Evolutionary conservation across 495 filamentous ascomycete genomes (phyloP), one percentile per base, ranked within the genome.

Genomic region (Bathelium albidoporum): DNA sequence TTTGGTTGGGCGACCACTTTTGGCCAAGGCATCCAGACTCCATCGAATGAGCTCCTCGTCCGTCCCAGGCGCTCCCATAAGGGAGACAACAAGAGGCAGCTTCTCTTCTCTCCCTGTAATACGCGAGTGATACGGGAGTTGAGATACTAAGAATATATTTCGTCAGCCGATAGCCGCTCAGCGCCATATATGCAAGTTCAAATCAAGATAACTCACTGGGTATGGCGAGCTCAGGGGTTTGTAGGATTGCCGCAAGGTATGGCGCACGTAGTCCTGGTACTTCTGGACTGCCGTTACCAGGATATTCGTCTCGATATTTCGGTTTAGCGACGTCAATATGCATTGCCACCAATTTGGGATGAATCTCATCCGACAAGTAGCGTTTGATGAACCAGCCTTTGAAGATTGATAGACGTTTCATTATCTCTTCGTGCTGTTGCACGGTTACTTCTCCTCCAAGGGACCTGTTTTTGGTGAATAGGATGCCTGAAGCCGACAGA

Each of bases 81-180:
- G 26, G n/a, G 26, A 28, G 26, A 59, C 14, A 22, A 32, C 32
- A 3, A 59, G 16, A 5, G 55, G 55, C 16, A 59, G 55, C 55
- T 59, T 20, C 55, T 59, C 55, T 26, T 59, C 55, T 32, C 55
- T 28, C 16, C 14, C 32, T 14, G 55, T 59, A 14, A 59, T 59
- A 32, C 55, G 55, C 18, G 55, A 59, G 4, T 59, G 24, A 26
- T 59, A 59, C 26, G 55, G 16, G 36, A 41, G 7, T 41, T 41
- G 36, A 41, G 36, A 7, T 7, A 41, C 36, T 41, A 41, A 7
- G 36, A 7, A 16, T 41, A 7, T 7, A 41, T 16, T 7, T 41
- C 16, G 36, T 41, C 16, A 41, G n/a, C n/a, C 36, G 7, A 41
- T 41, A 41, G 16, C 36, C 16, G 7, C 36, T n/a, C n/a, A n/a